Conservation (phyloP, 2,329 filamentous ascomycete genomes). For the Trichoderma afroharzianum region DNA sequence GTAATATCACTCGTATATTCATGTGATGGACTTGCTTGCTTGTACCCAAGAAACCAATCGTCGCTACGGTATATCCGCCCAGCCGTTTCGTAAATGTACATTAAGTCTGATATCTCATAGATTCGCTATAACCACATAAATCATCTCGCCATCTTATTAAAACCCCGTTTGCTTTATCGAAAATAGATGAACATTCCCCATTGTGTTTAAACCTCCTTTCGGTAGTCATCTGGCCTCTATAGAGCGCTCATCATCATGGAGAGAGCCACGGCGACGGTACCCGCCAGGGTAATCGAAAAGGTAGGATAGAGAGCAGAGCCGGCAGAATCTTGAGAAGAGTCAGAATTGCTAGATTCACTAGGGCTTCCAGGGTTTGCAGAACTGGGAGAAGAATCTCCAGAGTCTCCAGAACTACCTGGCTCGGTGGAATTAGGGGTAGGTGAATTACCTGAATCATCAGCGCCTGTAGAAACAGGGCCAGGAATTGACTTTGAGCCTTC, state of each 20-base stretch:
- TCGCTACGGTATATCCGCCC: neutral
- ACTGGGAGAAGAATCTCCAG: neutral
- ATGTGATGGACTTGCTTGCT: neutral
- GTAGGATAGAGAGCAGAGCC: neutral
- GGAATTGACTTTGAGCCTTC: slow-evolving; percentile 39
- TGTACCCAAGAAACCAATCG: neutral
- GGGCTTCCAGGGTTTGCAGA: neutral
- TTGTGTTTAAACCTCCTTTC: neutral
- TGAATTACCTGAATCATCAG: neutral
- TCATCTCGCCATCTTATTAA: neutral
- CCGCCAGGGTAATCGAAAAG: neutral
- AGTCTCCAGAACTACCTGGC: neutral
- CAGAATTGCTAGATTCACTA: neutral
- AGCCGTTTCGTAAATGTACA: neutral
- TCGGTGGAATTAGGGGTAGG: neutral
- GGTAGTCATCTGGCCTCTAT: neutral
- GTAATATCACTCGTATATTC: neutral
- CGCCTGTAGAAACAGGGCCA: slow-evolving; percentile 12
- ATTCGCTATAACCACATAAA: neutral
- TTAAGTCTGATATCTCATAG: neutral
- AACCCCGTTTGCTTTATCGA: neutral
- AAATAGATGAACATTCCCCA: neutral
- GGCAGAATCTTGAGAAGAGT: neutral
- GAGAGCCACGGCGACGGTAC: neutral
- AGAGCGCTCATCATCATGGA: neutral